Percentiles rank a stretch among this genome's conserved stretches.
phyloP scores from a whole-genome alignment of 805 yeast genomes.

The Candida mattraensis region DNA sequence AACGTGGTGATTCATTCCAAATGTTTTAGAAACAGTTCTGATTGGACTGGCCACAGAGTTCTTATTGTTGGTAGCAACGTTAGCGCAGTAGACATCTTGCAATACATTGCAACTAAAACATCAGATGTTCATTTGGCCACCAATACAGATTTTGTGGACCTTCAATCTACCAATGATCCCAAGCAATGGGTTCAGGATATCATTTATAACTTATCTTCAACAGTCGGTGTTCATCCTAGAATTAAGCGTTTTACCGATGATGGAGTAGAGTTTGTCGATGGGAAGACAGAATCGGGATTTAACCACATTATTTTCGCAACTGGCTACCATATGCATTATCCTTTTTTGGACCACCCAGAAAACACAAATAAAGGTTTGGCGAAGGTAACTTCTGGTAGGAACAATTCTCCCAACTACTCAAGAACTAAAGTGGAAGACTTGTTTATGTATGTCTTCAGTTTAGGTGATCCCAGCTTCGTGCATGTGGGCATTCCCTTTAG shows the following conservation, averaged over 20 bases:
- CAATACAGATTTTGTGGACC: slow-evolving; percentile 3
- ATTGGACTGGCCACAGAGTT: slow-evolving; percentile 40
- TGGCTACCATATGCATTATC: slow-evolving; percentile 47
- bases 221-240: slow-evolving; percentile 28
- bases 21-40: slow-evolving; percentile 47
- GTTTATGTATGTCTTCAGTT: slow-evolving; percentile 35
- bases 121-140: slow-evolving; percentile 16
- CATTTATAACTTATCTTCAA: background rate
- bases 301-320: slow-evolving; percentile 49
- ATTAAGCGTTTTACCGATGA: slow-evolving; percentile 29
- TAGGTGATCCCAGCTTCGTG: slow-evolving; percentile 43
- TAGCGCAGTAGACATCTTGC: slow-evolving; percentile 71
- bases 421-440: slow-evolving; percentile 24
- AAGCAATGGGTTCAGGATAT: slow-evolving; percentile 5
- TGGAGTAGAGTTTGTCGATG: slow-evolving; percentile 33
- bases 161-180: background rate
- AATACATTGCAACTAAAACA: slow-evolving; percentile 28
- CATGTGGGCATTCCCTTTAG: slow-evolving; percentile 41
- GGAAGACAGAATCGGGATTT: slow-evolving; percentile 28
- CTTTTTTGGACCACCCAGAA: slow-evolving; percentile 35
- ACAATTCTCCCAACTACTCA: slow-evolving; percentile 15
- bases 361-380: slow-evolving; percentile 19
- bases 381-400: slow-evolving; percentile 36
- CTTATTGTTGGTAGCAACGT: slow-evolving; percentile 74
- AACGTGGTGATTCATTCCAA: slow-evolving; percentile 56